These are phyloP conservation scores for Fusarium udum DNA, from an alignment of 2,329 filamentous ascomycete species.

Conservation along the genomic window DNA sequence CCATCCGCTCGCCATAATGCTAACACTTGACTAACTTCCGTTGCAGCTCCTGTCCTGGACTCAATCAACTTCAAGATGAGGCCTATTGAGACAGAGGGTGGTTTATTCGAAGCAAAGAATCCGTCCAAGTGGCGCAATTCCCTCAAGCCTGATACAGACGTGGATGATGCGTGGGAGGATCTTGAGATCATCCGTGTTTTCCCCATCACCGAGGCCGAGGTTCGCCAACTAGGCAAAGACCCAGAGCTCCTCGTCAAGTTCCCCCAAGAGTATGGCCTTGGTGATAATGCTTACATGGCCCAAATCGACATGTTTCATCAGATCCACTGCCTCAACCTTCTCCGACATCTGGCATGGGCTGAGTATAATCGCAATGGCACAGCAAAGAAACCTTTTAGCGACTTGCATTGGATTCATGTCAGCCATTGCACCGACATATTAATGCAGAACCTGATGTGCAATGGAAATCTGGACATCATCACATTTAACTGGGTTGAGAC, in stretches of 20 bases:
- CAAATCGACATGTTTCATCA: slow-evolving; percentile 18
- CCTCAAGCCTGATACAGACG: background rate
- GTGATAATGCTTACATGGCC: slow-evolving; percentile 2
- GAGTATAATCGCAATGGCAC: slow-evolving; percentile 11
- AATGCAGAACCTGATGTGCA: slow-evolving; percentile 12
- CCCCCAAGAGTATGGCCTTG: slow-evolving; percentile 1
- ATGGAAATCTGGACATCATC: slow-evolving; percentile 1
- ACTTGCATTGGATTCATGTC: slow-evolving; percentile 11
- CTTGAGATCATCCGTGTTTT: slow-evolving; percentile 11
- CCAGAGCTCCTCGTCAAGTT: slow-evolving; percentile 17
- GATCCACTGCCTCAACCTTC: slow-evolving; percentile 11
- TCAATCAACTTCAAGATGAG: background rate
- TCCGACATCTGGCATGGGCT: background rate
- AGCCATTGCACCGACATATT: slow-evolving; percentile 13
- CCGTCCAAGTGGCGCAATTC: slow-evolving; percentile 9
- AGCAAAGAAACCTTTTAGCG: background rate
- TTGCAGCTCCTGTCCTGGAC: background rate
- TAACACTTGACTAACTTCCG: fast-evolving
- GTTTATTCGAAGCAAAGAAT: slow-evolving; percentile 10
- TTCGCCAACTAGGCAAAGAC: slow-evolving; percentile 1
- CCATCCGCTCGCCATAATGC: fast-evolving
- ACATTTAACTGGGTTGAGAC: slow-evolving; percentile 16
- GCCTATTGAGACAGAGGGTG: background rate
- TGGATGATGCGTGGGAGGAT: slow-evolving; percentile 15
- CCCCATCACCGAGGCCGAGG: background rate